Evolutionary conservation across 2,329 filamentous ascomycete genomes (phyloP).

Genomic region (Acrodontium crateriforme): DNA sequence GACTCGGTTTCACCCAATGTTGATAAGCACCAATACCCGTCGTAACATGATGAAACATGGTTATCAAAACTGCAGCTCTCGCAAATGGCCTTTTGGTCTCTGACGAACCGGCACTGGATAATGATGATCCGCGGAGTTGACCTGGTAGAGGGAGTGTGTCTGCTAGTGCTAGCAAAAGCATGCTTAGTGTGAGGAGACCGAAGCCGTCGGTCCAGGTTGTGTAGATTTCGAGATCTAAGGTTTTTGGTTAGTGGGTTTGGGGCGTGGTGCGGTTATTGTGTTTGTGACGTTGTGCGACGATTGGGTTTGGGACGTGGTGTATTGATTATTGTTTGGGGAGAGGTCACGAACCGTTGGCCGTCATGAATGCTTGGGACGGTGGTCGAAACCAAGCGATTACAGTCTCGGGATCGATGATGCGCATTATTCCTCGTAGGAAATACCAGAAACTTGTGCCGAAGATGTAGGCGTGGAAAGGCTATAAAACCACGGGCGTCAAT

Average conservation of each 20-base stretch:
- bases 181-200: constrained; percentile 19
- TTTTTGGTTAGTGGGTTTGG: background rate
- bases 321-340: background rate
- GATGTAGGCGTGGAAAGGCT: constrained; percentile 15
- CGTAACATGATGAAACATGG: constrained; percentile 22
- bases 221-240: constrained; percentile 24
- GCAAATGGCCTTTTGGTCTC: constrained; percentile 20
- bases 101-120: constrained; percentile 6
- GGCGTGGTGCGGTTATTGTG: constrained; percentile 2
- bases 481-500: background rate
- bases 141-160: constrained; percentile 18
- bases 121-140: constrained; percentile 9
- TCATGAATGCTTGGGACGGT: constrained; percentile 12
- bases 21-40: constrained; percentile 21
- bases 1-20: constrained; percentile 19
- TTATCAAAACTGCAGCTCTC: constrained; percentile 17
- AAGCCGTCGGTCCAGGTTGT: constrained; percentile 24
- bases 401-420: constrained; percentile 20
- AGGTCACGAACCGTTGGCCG: constrained; percentile 12
- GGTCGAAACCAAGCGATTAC: constrained; percentile 24
- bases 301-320: background rate
- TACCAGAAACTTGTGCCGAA: constrained; percentile 24
- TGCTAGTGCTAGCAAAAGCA: constrained; percentile 18
- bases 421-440: constrained; percentile 17
- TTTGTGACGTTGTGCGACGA: background rate